Evolutionary conservation across 2,329 filamentous ascomycete genomes (phyloP).

Genomic region (Juglanconis sp.): DNA sequence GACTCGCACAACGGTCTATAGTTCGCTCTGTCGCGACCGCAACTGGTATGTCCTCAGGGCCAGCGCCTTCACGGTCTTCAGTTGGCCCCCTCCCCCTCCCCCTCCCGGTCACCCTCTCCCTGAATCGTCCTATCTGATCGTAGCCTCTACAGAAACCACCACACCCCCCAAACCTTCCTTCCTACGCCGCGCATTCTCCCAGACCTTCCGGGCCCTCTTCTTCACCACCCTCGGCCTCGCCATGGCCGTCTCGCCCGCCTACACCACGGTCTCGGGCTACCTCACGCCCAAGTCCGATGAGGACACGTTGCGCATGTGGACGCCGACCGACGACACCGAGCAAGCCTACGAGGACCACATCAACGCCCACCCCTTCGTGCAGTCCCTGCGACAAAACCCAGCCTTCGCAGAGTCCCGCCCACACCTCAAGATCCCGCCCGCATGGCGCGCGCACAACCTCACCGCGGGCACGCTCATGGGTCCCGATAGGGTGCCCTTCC

Average conservation of each 20-base stretch:
- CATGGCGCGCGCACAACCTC: conserved; percentile 69
- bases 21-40: conserved; percentile 19
- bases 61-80: neutral
- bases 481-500: conserved; percentile 72
- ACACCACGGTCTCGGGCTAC: conserved; percentile 46
- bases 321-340: conserved; percentile 51
- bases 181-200: conserved; percentile 41
- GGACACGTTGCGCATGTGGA: conserved; percentile 68
- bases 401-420: conserved; percentile 75
- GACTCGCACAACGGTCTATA: neutral
- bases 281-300: conserved; percentile 59
- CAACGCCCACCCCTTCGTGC: conserved; percentile 69
- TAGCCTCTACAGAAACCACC: conserved; percentile 14
- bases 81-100: neutral
- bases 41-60: conserved; percentile 16
- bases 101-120: neutral
- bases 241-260: conserved; percentile 53
- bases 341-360: conserved; percentile 69
- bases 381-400: conserved; percentile 63
- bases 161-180: conserved; percentile 32
- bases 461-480: conserved; percentile 79
- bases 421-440: conserved; percentile 77
- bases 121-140: too few species aligned
- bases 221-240: conserved; percentile 51
- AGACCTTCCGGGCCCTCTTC: conserved; percentile 44